Evolutionary conservation across 768 basidiomycete species (phyloP), one percentile per base, ranked within the genome.

Genomic region (Leucogyrophana mollusca): DNA sequence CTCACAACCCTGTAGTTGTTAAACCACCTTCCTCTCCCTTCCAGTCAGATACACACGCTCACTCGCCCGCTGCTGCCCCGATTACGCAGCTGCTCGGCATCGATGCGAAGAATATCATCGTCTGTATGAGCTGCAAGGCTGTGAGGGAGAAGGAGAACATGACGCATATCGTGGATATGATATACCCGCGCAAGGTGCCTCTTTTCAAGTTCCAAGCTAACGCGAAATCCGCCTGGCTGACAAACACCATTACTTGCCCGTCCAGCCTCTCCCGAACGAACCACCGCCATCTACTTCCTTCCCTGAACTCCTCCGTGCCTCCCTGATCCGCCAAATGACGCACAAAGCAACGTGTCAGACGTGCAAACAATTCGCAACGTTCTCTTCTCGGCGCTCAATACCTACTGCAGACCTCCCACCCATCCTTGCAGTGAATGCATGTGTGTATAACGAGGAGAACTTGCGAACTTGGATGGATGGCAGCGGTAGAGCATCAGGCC

Each of bases 41-140:
- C 38, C 60, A 52, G 43, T 48, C 47, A 33, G 62, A 56, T 24
- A 54, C 54, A 13, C 49, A 59, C 42, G 22, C 41, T 21, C 6
- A 37, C 3, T 55, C 57, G n/a, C 68, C 76, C 4, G 67, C 72
- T 3, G 73, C 82, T 3, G 80, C 92, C 4, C 89, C 90, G 2
- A 76, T 97, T 16, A 89, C 91, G 2, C 94, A 98, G 57, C 70
- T 97, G 1, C 66, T 94, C 27, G 91, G 91, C 3, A 75, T 97
- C 39, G 80, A 87, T 49, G 83, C 85, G 9, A 84, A 79, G 59
- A 94, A 84, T 38, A 66, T 85, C 37, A 83, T 85, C 34, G 78
- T 78, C 2, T 98, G 96, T 63, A 64, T 73, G 53, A 79, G 71
- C 51, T 98, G 96, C 67, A 81, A 85, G 46, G 73, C 77, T 4